These are phyloP conservation scores for Fraxinus floribunda DNA, from an alignment of 305 asterid species.

Conservation along the genomic window DNA sequence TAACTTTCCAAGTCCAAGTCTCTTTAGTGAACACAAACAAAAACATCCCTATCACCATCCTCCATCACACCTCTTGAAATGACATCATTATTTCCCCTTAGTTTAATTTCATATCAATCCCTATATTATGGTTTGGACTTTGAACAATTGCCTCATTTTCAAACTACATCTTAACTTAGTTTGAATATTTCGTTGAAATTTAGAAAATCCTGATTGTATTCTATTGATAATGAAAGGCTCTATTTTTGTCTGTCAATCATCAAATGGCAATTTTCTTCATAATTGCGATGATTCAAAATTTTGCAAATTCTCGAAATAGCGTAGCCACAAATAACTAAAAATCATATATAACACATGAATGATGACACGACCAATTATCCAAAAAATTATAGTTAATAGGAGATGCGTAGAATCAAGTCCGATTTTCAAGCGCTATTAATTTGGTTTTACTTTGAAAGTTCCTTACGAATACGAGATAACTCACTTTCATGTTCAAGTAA, in stretches of 20 bases:
- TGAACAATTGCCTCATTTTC: slow-evolving; percentile 56
- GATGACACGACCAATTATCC: neutral
- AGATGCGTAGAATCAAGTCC: neutral
- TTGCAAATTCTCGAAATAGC: neutral
- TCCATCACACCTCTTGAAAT: slow-evolving; percentile 28
- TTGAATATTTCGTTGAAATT: slow-evolving; percentile 22
- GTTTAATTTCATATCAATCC: neutral
- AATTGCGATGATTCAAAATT: neutral
- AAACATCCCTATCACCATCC: slow-evolving; percentile 10
- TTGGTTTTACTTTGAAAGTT: neutral
- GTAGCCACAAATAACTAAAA: neutral
- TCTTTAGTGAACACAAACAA: neutral
- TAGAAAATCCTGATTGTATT: neutral
- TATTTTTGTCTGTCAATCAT: neutral
- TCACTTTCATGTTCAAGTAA: neutral
- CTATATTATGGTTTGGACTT: slow-evolving; percentile 57
- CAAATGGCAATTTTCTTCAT: neutral
- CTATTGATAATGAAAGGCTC: slow-evolving; percentile 42
- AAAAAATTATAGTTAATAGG: neutral
- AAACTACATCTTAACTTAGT: slow-evolving; percentile 39
- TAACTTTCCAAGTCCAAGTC: slow-evolving; percentile 17
- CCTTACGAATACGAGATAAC: too few relatives aligned
- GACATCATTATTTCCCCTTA: slow-evolving; percentile 28
- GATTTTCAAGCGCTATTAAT: neutral
- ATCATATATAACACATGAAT: neutral